Base-by-base conservation (phyloP, 306 rosid genomes). In the Sechiopsis laciniata region DNA sequence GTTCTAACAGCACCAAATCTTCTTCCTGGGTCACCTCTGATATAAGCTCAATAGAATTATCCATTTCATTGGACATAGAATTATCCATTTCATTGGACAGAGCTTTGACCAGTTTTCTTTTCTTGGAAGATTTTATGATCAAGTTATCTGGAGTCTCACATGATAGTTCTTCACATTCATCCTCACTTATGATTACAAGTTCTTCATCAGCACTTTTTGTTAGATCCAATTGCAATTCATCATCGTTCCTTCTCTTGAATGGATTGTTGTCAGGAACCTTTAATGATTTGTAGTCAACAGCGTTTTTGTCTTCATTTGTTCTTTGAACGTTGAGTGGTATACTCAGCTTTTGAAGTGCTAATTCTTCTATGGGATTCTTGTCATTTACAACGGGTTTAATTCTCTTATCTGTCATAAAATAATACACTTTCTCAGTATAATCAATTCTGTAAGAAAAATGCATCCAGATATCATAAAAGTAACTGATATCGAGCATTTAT, bases 191-290 rank as follows among this genome's bases (percentile, higher is more conserved):
- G 69, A 55, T 17, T 42, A 68, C 75, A 76, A 76, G 70, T 45
- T 82, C 73, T 76, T 78, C 86, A 61, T 64, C 20, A 22, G 42
- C 76, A 54, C 83, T 78, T 19, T 58, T 74, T 37, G 50, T 52
- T 59, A 61, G 82, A 76, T 76, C 74, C n/a, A 77, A 71, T 37
- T 50, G 65, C 64, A 20, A 58, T 56, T 84, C 95, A 60, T 83
- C 80, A 0, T 56, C 72, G 79, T 78, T 80, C 74, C 65, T 84
- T 75, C 84, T 85, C 88, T 74, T 87, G 80, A 94, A 94, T 56
- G 98, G 98, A 48, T 94, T 94, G 88, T 88, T 88, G 79, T 78
- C 77, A 15, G 90, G 91, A 83, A 82, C 81, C 89, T 79, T 87
- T 45, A 83, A 63, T 11, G 77, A 75, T 62, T 73, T 55, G 73